A percentile compares a stretch with the other conserved stretches of the same genome.
Evolutionary conservation across 305 asterid genomes (phyloP).

Genomic region (Solanum hybrid): DNA sequence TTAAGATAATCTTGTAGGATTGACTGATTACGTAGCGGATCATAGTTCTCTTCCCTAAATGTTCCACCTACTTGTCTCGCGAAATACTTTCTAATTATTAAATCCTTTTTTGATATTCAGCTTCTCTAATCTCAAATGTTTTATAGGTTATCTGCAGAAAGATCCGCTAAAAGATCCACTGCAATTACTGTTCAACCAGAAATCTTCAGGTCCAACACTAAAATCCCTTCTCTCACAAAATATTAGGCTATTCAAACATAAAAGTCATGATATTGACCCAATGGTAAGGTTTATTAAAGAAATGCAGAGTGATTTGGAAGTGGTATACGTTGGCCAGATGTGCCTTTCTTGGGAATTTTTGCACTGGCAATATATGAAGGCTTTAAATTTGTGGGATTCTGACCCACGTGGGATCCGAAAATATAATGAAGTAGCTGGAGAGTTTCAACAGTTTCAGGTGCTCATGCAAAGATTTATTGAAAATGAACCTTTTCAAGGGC

Average conservation of each 20-base stretch:
- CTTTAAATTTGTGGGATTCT: constrained; percentile 68
- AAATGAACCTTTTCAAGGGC: constrained; percentile 78
- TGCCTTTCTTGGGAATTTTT: constrained; percentile 97
- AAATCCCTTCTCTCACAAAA: constrained; percentile 58
- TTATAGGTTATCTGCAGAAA: constrained; percentile 72
- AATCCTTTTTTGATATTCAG: neutral
- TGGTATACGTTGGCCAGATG: constrained; percentile 82
- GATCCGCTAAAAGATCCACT: constrained; percentile 55
- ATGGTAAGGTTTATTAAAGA: constrained; percentile 67
- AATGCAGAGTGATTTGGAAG: constrained; percentile 73
- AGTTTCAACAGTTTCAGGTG: constrained; percentile 90
- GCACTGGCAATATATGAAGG: constrained; percentile 79
- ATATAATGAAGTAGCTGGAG: constrained; percentile 77
- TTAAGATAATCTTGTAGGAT: neutral
- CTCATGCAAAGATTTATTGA: constrained; percentile 77
- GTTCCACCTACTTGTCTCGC: neutral
- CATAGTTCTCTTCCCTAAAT: neutral
- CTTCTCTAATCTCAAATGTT: neutral
- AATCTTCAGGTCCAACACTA: constrained; percentile 40
- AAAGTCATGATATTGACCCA: constrained; percentile 53
- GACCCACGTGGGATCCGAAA: constrained; percentile 52
- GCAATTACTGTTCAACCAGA: constrained; percentile 39
- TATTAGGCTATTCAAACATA: constrained; percentile 52
- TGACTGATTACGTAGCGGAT: neutral
- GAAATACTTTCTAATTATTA: neutral